Evolutionary conservation across 805 yeast species (phyloP), one percentile per base, ranked within the genome.

Genomic region (Schizosaccharomyces octosporus): DNA sequence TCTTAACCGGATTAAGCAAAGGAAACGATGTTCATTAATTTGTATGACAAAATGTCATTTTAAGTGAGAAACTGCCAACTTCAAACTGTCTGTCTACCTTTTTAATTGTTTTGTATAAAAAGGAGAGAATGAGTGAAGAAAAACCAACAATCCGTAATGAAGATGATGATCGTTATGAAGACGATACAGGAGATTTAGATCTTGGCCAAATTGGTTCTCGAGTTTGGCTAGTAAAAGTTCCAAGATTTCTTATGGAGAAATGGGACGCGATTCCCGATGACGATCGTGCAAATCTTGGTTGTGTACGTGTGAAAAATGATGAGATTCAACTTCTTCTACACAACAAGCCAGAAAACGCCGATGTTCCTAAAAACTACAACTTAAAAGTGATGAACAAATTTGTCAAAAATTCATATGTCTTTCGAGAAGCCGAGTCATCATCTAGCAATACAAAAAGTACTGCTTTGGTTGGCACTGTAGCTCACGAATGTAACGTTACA

Each of bases 191-290:
- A 39, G 94, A 93, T 70, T 75, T 93, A 71, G 86, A 88, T 68
- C 72, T 88, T 61, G 64, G 75, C 1, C 74, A 75, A 39, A 80
- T 83, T 17, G 76, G 73, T 59, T 83, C 84, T 67, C 87, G 87
- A 66, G 83, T 93, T 54, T 93, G 97, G 98, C 75, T 93, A 27
- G 95, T 93, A 29, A 80, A 93, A 66, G 74, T 93, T 68, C 97
- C 98, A 1, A 81, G 86, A 68, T 87, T 87, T 68, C 74, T 93
- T 64, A 84, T 95, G 39, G 86, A 83, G 51, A 76, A 79, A 65
- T 87, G 97, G 95, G 78, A 81, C 61, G 77, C 83, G 64, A 77
- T 79, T 61, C 80, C 76, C 29, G 73, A 74, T 55, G 72, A 84
- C 60, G 77, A 80, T 61, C 96, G 95, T 5, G 82, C 83, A 67